Evolutionary conservation across 345 rosid genomes (phyloP).

Genomic region (Populus deltoides): DNA sequence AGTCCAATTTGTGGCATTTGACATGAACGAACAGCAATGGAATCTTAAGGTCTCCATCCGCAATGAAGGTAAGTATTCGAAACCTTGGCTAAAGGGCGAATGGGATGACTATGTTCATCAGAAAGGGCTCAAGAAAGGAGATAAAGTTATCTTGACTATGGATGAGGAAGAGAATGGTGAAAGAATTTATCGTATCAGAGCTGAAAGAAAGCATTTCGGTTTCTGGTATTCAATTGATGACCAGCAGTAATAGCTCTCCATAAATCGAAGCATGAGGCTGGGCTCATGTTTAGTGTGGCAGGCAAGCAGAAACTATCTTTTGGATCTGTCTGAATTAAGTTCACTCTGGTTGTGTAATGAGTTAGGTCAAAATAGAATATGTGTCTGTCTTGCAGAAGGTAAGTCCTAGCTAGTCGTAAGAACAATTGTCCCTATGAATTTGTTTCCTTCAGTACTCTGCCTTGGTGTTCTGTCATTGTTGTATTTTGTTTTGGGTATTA

Average conservation of each 20-base stretch:
- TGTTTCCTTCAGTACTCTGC: neutral
- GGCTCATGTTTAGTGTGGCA: neutral
- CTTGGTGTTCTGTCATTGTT: neutral
- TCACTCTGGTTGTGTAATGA: neutral
- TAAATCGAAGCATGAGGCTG: neutral
- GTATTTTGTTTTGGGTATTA: too few species aligned
- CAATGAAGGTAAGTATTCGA: neutral
- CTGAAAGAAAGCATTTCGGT: neutral
- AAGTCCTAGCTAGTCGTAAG: neutral
- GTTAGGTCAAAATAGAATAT: too few species aligned
- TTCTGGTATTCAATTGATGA: neutral
- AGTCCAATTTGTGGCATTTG: neutral
- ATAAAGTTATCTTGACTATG: neutral
- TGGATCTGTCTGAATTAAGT: neutral
- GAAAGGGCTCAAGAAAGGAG: neutral
- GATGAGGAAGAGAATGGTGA: neutral
- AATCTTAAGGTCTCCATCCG: neutral
- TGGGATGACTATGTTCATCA: neutral
- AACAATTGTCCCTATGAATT: neutral
- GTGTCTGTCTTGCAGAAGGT: neutral
- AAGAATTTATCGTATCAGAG: neutral
- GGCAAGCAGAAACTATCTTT: neutral
- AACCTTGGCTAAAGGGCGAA: neutral
- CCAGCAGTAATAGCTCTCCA: neutral
- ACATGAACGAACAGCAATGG: neutral